Percentiles rank a stretch among this genome's conserved stretches.
These are phyloP conservation scores for Saturnispora zaruensis DNA, from an alignment of 805 yeast genomes.

Conservation along the genomic window DNA sequence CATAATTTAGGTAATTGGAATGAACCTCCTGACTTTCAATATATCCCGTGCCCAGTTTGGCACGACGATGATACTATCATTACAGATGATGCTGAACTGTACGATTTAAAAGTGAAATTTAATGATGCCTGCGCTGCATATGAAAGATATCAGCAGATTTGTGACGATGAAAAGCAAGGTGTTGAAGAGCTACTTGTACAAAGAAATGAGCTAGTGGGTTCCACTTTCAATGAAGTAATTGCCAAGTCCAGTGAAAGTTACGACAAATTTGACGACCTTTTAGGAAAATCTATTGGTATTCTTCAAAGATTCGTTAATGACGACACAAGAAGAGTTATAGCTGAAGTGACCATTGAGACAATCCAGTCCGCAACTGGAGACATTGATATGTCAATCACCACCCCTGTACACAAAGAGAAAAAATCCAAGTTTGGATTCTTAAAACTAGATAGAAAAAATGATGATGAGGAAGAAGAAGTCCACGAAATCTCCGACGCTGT, in stretches of 20 bases:
- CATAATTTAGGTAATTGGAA: conserved; percentile 73
- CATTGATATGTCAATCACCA: conserved; percentile 54
- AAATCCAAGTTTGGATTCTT: conserved; percentile 42
- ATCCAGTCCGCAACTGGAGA: conserved; percentile 80
- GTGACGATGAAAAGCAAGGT: conserved; percentile 43
- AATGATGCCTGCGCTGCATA: conserved; percentile 33
- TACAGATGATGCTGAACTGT: conserved; percentile 47
- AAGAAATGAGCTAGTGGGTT: conserved; percentile 29
- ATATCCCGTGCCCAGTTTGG: conserved; percentile 89
- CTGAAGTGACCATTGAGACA: conserved; percentile 85
- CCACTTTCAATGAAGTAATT: conserved; percentile 31
- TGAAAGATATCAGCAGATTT: conserved; percentile 32
- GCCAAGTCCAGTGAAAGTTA: conserved; percentile 31
- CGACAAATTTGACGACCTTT: conserved; percentile 39
- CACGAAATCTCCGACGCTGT: conserved; percentile 24
- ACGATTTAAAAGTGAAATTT: conserved; percentile 45
- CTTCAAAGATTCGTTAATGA: conserved; percentile 59
- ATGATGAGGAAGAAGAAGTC: conserved; percentile 20
- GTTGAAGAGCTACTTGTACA: conserved; percentile 34
- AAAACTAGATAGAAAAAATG: conserved; percentile 13
- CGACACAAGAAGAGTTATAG: conserved; percentile 64
- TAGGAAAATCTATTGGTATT: conserved; percentile 42
- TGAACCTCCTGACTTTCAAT: conserved; percentile 80
- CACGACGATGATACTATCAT: conserved; percentile 84
- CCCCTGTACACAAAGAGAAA: conserved; percentile 45